Evolutionary conservation across 2,329 filamentous ascomycete species (phyloP), one percentile per base, ranked within the genome.

Genomic region (Piedraia hortae): DNA sequence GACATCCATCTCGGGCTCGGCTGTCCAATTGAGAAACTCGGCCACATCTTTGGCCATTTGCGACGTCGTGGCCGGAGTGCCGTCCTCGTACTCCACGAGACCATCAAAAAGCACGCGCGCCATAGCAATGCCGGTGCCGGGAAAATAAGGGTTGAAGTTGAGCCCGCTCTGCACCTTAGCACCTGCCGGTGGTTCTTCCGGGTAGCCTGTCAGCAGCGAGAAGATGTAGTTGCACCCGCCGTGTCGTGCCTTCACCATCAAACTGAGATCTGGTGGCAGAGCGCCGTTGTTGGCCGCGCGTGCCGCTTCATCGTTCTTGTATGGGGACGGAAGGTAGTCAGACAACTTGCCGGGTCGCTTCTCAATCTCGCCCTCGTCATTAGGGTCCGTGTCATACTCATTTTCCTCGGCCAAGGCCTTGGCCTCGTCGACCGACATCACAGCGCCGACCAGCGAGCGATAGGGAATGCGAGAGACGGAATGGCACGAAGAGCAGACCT

Each of bases 141-240:
- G 85, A 69, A 97, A 97, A 62, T 91, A 97, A 29, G 85, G 85
- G 65, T 97, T 97, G 67, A 97, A 97, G 68, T 93, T 91, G 53
- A 97, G 68, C 43, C 85, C 85, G 30, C 68, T 65, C 39, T 67
- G 69, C 28, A 97, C 71, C 39, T 62, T 55, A 31, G 74, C 78
- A 46, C 85, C 85, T 22, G 85, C 75, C 24, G 85, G 85, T 28
- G 77, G 62, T 54, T 97, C 85, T 37, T 97, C 85, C 28, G 85
- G 85, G 53, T 97, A 97, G 38, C 85, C 85, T 25, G 85, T 97
- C 44, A 97, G 56, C 48, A 97, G 61, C 48, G 59, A 77, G 65
- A 93, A 97, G 56, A 97, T 77, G 62, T 97, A 97, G 57, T 97
- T 61, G 63, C 77, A 89, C 48, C 85, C 85, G 45, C 82, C 85